Percentiles rank a stretch among this genome's conserved stretches.
Evolutionary conservation across 202 grass and related monocot species (phyloP).

Genomic region (Panicum hallii): DNA sequence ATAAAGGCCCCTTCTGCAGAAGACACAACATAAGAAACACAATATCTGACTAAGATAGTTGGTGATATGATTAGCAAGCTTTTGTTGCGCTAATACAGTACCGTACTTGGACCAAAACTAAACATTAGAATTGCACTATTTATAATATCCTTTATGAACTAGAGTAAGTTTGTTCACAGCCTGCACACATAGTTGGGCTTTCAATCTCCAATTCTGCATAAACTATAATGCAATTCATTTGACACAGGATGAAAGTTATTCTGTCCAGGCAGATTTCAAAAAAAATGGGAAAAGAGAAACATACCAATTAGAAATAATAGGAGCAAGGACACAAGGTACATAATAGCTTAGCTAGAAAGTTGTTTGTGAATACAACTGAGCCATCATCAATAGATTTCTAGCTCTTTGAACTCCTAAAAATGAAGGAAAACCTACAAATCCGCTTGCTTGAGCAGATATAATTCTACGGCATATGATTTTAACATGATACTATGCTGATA

Average conservation of each 20-base stretch:
- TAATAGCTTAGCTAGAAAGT: neutral
- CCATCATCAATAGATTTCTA: neutral
- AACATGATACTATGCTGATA: neutral
- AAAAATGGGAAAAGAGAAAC: neutral
- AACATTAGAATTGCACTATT: constrained; percentile 28
- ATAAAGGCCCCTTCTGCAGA: constrained; percentile 16
- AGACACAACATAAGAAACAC: constrained; percentile 29
- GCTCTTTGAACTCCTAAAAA: constrained; percentile 12
- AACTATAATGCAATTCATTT: no score
- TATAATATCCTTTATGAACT: constrained; percentile 42
- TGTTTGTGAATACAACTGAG: constrained; percentile 7
- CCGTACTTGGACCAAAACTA: neutral
- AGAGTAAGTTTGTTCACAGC: constrained; percentile 2
- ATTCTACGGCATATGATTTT: neutral
- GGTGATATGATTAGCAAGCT: neutral
- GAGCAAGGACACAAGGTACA: constrained; percentile 10
- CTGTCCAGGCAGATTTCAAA: constrained; percentile 25
- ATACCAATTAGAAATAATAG: neutral
- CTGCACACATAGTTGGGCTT: neutral
- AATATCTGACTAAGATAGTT: neutral
- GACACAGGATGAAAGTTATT: no score
- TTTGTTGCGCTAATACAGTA: neutral
- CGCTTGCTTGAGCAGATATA: constrained; percentile 7
- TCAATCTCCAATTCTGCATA: no score
- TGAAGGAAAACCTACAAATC: neutral